Evolutionary conservation across 495 filamentous ascomycete genomes (phyloP), one percentile per base, ranked within the genome.

Genomic region (Friedmanniomyces endolithicus): DNA sequence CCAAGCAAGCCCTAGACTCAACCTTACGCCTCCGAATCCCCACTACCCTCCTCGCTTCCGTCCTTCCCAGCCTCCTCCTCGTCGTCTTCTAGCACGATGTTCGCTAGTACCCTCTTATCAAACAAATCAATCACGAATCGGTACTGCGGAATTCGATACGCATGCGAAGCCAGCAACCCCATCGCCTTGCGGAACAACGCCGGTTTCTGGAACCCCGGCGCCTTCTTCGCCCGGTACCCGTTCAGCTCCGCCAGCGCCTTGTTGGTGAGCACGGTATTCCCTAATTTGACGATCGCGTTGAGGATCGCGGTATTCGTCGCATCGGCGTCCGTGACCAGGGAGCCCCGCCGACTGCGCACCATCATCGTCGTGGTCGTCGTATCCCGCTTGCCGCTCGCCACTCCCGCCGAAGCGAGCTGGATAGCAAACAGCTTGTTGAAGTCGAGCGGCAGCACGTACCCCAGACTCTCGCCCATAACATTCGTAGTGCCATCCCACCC

Each of bases 401-500:
- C 48, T 11, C 33, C 25, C 14, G 40, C 29, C 22, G 40, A 44
- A 45, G 57, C 20, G 41, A 34, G 19, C 35, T 54, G 23, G 54
- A 62, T 17, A 50, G 55, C 52, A 62, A 95, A 88, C 23, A 98
- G 70, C 63, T 82, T 83, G 34, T 75, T 73, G 62, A 97, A 83
- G 64, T 90, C 73, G 16, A 79, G 67, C 0, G 92, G 92, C 23
- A 98, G 79, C 69, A 88, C 90, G 58, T 88, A 84, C 17, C 92
- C 92, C 16, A 94, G 70, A 0, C 87, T 86, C 49, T 84, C 80
- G 41, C 92, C 94, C 59, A 86, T 79, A 19, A 80, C 77, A 62
- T 90, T 88, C 11, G 88, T 82, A 53, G 88, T 90, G 37, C 88
- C 86, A 65, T 94, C 88, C 92, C 94, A 98, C 19, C 89, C 89